Conservation (phyloP, 495 filamentous ascomycete species). For the Neurospora sp. region DNA sequence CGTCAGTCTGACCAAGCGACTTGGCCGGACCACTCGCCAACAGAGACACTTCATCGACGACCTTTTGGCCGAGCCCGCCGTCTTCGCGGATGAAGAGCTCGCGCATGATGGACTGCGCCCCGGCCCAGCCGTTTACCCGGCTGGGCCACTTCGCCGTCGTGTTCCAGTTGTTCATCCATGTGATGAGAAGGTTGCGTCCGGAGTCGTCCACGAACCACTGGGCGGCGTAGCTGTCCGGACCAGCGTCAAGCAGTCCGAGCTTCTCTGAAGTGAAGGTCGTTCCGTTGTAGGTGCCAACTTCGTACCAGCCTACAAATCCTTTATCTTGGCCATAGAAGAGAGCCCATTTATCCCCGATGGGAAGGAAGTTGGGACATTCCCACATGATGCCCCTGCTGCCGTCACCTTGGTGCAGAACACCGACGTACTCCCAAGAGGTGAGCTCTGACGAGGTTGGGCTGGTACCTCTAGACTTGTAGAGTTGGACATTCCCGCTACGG, state of each 20-base stretch:
- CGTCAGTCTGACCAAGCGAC: neutral
- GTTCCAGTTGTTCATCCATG: neutral
- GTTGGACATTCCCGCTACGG: neutral
- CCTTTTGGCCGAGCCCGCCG: neutral
- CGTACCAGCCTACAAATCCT: neutral
- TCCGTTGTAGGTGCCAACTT: neutral
- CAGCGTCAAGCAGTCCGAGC: neutral
- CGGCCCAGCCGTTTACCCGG: neutral
- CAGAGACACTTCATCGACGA: neutral
- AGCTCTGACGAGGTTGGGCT: neutral
- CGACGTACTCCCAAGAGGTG: neutral
- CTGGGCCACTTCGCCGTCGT: neutral
- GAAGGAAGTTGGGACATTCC: neutral
- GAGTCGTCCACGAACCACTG: neutral
- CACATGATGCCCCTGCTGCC: neutral
- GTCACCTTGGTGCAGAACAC: neutral
- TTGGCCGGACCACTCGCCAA: neutral
- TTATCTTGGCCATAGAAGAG: neutral
- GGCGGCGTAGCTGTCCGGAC: neutral
- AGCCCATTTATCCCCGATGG: neutral
- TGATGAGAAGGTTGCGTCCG: neutral
- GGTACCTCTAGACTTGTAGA: neutral
- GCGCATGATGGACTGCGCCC: neutral
- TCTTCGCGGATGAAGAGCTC: neutral
- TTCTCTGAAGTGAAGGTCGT: neutral